These are phyloP conservation scores for Epichloe typhina DNA, from an alignment of 2,329 filamentous ascomycete genomes.

Conservation along the genomic window DNA sequence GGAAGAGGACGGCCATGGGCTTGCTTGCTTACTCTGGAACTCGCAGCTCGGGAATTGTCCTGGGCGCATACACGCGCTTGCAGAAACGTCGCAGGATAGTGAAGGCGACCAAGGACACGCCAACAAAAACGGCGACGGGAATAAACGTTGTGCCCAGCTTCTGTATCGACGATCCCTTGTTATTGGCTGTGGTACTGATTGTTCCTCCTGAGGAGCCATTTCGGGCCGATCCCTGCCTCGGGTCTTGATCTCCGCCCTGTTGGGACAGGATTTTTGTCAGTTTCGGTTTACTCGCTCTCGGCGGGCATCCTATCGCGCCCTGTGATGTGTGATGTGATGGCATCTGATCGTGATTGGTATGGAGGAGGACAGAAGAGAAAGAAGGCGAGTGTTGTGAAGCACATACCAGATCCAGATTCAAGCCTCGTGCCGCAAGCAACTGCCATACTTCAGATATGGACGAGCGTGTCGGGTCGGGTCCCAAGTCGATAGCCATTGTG, in stretches of 20 bases:
- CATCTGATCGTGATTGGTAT: no score
- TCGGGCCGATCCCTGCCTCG: constrained; percentile 22
- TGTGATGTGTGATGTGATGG: not conserved
- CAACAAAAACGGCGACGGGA: constrained; percentile 38
- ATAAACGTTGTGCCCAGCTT: constrained; percentile 37
- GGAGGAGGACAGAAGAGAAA: no score
- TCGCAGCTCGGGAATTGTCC: constrained; percentile 35
- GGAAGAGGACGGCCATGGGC: not conserved
- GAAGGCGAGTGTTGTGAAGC: not conserved
- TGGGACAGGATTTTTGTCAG: not conserved
- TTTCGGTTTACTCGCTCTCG: not conserved
- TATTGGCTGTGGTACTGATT: constrained; percentile 18
- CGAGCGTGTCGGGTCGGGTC: not conserved
- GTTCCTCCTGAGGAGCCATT: constrained; percentile 22
- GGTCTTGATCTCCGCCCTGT: constrained; percentile 12
- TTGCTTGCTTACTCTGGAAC: constrained; percentile 24
- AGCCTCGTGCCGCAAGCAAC: constrained; percentile 1
- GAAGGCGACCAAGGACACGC: constrained; percentile 37
- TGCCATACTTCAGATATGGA: not conserved
- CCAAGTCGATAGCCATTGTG: constrained; percentile 3
- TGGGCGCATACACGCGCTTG: constrained; percentile 41
- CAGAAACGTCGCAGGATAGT: constrained; percentile 31
- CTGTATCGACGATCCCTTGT: constrained; percentile 21
- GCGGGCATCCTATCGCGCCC: not conserved
- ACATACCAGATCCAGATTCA: constrained; percentile 5